Percentiles rank a stretch among this genome's conserved stretches.
phyloP scores from a whole-genome alignment of 345 rosid genomes.

The Lagerstroemia speciosa region DNA sequence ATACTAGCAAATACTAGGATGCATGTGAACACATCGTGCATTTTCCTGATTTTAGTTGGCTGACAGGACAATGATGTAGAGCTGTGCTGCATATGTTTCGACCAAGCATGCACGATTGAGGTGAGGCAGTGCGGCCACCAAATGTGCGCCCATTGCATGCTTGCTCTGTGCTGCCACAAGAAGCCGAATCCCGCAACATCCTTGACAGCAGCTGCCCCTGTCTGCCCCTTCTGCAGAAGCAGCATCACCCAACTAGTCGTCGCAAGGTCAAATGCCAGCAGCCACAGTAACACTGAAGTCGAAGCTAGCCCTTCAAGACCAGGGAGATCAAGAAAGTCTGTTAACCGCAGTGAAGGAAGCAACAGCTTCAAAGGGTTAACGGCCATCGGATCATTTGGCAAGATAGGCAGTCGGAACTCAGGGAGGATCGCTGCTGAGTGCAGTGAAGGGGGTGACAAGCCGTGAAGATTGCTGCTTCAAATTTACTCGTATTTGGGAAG shows the following conservation, averaged over 20 bases:
- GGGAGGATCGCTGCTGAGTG: slow-evolving; percentile 57
- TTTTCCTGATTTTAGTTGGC: neutral
- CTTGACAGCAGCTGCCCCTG: slow-evolving; percentile 47
- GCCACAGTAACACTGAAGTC: slow-evolving; percentile 37
- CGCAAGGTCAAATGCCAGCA: slow-evolving; percentile 38
- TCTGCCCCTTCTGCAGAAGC: slow-evolving; percentile 96
- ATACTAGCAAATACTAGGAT: neutral
- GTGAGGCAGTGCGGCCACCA: slow-evolving; percentile 90
- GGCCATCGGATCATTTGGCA: slow-evolving; percentile 56
- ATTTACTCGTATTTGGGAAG: neutral
- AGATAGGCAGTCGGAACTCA: slow-evolving; percentile 62
- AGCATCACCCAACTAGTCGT: slow-evolving; percentile 62
- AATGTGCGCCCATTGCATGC: slow-evolving; percentile 95
- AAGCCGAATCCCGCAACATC: slow-evolving; percentile 87
- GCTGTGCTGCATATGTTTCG: slow-evolving; percentile 94
- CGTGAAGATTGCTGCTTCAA: slow-evolving; percentile 13
- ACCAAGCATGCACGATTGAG: slow-evolving; percentile 87
- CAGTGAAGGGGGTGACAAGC: slow-evolving; percentile 48
- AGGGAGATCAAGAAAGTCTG: slow-evolving; percentile 53
- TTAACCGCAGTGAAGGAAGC: slow-evolving; percentile 75
- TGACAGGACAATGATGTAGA: slow-evolving; percentile 69
- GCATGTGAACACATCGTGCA: neutral
- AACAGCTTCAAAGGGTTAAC: slow-evolving; percentile 85
- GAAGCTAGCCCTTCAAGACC: slow-evolving; percentile 54
- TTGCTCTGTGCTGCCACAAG: slow-evolving; percentile 92